Evolutionary conservation across 176 grass and related monocot species (phyloP), one percentile per base, ranked within the genome.

Genomic region (Leersia perrieri): DNA sequence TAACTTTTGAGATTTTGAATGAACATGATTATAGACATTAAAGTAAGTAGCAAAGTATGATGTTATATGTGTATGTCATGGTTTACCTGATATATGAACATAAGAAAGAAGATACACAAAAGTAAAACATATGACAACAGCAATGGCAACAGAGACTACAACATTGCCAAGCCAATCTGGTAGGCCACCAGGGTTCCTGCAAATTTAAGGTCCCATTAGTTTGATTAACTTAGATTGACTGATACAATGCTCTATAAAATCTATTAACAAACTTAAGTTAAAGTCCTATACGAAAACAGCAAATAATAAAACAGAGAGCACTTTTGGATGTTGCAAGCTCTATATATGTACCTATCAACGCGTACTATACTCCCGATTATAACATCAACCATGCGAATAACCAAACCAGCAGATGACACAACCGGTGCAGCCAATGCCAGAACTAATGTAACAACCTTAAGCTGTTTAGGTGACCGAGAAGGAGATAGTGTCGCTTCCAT

Each of bases 91-190:
- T 60, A 98, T 80, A 91, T 98, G 92, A 84, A 88, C 35, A 14
- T 98, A 98, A 18, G 95, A 98, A 76, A 98, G 88, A 84, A 98
- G 87, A 87, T 98, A 94, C 18, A 98, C 95, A 83, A 98, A 90
- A 15, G 72, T 86, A 53, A 94, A 80, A 58, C 88, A 91, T 69
- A 95, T 40, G 77, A 95, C 60, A 14, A 90, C 58, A 27, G 96
- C 87, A 63, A 95, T 70, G 61, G 72, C 84, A 63, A 93, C 84
- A 41, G 90, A 85, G 77, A 93, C 92, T 80, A 91, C 35, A 76
- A 89, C 78, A 91, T 89, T 95, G 70, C 88, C 88, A 76, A 98
- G 75, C 92, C 90, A 98, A 45, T 91, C 90, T 78, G 90, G 96
- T 82, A 86, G 80, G 66, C 71, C 88, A 66, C 96, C 96, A 75